Conservation (phyloP, 1,284 basidiomycete species). For the Coniferiporia weirii region DNA sequence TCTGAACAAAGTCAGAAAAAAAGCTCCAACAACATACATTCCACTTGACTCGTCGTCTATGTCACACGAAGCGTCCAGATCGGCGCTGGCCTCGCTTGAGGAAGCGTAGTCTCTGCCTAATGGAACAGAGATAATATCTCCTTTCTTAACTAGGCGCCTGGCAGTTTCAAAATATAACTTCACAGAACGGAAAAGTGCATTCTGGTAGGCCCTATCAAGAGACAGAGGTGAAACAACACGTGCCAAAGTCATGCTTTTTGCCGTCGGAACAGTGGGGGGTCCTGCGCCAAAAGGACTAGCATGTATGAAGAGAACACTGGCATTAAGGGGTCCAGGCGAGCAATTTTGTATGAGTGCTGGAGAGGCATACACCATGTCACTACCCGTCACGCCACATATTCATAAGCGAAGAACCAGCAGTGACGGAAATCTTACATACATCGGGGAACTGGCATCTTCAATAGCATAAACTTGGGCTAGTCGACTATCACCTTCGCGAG, state of each 20-base stretch:
- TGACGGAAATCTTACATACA: background rate
- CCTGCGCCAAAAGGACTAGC: conserved; percentile 51
- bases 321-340: background rate
- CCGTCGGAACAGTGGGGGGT: conserved; percentile 63
- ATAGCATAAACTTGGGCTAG: conserved; percentile 55
- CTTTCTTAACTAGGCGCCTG: conserved; percentile 66
- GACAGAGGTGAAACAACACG: conserved; percentile 81
- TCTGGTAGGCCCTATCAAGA: conserved; percentile 70
- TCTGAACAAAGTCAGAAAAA: background rate
- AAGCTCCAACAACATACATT: conserved; percentile 8
- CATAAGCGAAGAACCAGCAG: background rate
- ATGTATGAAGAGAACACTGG: conserved; percentile 31
- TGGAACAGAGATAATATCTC: conserved; percentile 76
- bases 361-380: conserved; percentile 40
- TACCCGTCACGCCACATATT: conserved; percentile 22
- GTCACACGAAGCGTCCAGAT: conserved; percentile 30
- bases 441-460: conserved; percentile 32
- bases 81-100: conserved; percentile 22
- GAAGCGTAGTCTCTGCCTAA: conserved; percentile 53
- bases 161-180: conserved; percentile 59
- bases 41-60: conserved; percentile 23
- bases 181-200: conserved; percentile 63
- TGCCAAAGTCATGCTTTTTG: conserved; percentile 72
- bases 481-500: conserved; percentile 26
- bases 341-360: conserved; percentile 29